Evolutionary conservation across 257 asterid species (phyloP).

Genomic region (Scutellaria barbata): DNA sequence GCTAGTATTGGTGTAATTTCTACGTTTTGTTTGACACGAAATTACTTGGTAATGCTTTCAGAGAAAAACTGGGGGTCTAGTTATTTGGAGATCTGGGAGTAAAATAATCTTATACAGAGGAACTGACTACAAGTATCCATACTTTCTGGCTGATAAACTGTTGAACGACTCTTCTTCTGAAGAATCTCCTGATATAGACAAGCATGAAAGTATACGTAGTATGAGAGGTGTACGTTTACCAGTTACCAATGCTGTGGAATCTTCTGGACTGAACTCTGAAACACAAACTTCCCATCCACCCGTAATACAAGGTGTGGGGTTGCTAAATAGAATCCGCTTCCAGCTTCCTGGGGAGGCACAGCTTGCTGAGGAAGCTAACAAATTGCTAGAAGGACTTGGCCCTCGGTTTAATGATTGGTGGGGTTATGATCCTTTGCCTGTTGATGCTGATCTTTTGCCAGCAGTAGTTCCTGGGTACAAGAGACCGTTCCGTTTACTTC

Average conservation of each 20-base stretch:
- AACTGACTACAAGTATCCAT: conserved; percentile 83
- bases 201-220: conserved; percentile 38
- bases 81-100: conserved; percentile 97
- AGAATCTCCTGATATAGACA: conserved; percentile 47
- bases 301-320: conserved; percentile 82
- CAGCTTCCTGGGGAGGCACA: conserved; percentile 92
- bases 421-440: conserved; percentile 91
- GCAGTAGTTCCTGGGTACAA: conserved; percentile 81
- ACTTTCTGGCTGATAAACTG: conserved; percentile 54
- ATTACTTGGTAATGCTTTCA: conserved; percentile 48
- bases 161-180: conserved; percentile 43
- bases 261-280: conserved; percentile 40
- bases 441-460: conserved; percentile 97
- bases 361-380: conserved; percentile 78
- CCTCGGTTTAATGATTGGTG: conserved; percentile 98
- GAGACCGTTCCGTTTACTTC: conserved; percentile 90
- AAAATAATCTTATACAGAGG: conserved; percentile 88
- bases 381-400: conserved; percentile 87
- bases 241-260: conserved; percentile 35
- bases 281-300: conserved; percentile 45
- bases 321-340: conserved; percentile 81
- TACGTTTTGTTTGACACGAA: conserved; percentile 28
- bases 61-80: conserved; percentile 96
- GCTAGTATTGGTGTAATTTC: too few species aligned
- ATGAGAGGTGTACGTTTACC: conserved; percentile 39